These are phyloP conservation scores for Vitis rupestris DNA, from an alignment of 164 flowering plant genomes.

Conservation along the genomic window DNA sequence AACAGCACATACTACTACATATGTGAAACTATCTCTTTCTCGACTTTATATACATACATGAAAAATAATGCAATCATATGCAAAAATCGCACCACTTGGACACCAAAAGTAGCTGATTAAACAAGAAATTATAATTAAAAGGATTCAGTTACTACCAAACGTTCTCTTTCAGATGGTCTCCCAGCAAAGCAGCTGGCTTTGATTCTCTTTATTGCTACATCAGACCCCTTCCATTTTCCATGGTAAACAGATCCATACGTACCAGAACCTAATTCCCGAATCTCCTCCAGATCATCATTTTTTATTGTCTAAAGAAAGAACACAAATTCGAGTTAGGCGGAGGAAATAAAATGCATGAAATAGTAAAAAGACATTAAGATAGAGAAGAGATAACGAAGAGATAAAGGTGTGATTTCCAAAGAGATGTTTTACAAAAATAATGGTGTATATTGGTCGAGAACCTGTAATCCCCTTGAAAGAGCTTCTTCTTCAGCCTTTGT, in stretches of 20 bases:
- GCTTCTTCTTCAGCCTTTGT: constrained; percentile 98
- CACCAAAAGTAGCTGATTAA: background rate
- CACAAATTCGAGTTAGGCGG: background rate
- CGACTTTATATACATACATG: too few relatives aligned
- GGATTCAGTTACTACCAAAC: constrained; percentile 58
- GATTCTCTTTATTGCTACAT: constrained; percentile 96
- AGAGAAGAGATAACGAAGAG: background rate
- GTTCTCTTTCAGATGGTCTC: constrained; percentile 92
- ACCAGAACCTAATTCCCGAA: constrained; percentile 90
- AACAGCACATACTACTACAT: too few relatives aligned
- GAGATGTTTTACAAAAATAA: background rate
- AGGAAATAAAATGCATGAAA: constrained; percentile 2
- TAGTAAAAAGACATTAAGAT: background rate
- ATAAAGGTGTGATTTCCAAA: background rate
- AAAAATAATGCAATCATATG: too few relatives aligned
- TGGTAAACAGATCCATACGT: constrained; percentile 96
- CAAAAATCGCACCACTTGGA: too few relatives aligned
- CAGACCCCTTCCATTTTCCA: constrained; percentile 99
- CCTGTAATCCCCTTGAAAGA: constrained; percentile 87
- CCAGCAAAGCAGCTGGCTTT: constrained; percentile 99
- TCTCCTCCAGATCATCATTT: constrained; percentile 93
- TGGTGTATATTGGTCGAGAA: constrained; percentile 14
- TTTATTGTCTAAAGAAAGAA: constrained; percentile 62
- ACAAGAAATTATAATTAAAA: constrained; percentile 4
- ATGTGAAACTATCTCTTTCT: too few relatives aligned